Evolutionary conservation across 164 flowering plant species (phyloP).

Genomic region (Echeveria elegans): DNA sequence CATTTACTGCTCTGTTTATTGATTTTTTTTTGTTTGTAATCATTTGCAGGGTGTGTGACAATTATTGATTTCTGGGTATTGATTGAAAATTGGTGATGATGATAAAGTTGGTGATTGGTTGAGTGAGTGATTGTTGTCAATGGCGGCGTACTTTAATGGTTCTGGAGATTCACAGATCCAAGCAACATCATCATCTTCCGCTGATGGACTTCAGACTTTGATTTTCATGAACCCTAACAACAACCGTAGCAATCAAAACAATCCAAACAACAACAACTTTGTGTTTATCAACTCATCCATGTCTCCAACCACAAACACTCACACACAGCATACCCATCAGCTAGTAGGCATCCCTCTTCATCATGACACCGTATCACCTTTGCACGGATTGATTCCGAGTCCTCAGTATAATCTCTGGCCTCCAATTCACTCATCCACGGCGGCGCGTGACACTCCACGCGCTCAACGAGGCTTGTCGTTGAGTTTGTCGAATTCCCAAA

Average conservation of each 20-base stretch:
- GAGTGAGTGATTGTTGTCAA: slow-evolving; percentile 11
- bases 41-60: background rate
- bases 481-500: slow-evolving; percentile 60
- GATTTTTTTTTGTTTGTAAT: background rate
- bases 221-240: slow-evolving; percentile 91
- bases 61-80: background rate
- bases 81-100: too few species aligned
- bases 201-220: slow-evolving; percentile 75
- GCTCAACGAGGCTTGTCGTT: slow-evolving; percentile 64
- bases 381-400: slow-evolving; percentile 51
- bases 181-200: slow-evolving; percentile 14
- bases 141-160: slow-evolving; percentile 87
- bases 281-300: background rate
- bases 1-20: background rate
- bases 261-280: slow-evolving; percentile 13
- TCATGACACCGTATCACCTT: slow-evolving; percentile 28
- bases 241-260: slow-evolving; percentile 24
- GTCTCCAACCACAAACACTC: slow-evolving; percentile 51
- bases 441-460: slow-evolving; percentile 37
- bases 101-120: background rate
- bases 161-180: slow-evolving; percentile 50
- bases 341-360: slow-evolving; percentile 56
- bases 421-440: slow-evolving; percentile 25
- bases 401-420: slow-evolving; percentile 51
- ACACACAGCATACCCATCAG: slow-evolving; percentile 36